phyloP scores from a whole-genome alignment of 176 grass and related monocot species.

The Oryza rufipogon region DNA sequence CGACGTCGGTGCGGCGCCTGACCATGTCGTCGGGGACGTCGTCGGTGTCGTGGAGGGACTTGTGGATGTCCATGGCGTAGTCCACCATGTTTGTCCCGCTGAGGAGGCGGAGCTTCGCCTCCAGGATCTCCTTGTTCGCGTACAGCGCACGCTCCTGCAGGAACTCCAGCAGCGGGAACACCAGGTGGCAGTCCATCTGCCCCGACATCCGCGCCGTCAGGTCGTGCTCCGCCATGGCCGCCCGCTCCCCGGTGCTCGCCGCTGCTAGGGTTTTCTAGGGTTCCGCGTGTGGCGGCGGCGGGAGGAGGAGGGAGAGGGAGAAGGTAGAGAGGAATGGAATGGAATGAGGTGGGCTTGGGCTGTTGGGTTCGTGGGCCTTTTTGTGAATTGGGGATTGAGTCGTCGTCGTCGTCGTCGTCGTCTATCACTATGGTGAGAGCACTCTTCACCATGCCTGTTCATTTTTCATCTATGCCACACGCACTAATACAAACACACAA shows the following conservation, averaged over 20 bases:
- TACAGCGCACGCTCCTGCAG: constrained; percentile 79
- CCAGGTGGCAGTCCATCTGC: constrained; percentile 76
- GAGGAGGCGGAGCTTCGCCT: constrained; percentile 89
- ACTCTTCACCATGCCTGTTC: no score
- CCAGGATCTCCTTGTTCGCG: constrained; percentile 70
- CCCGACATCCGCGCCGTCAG: constrained; percentile 65
- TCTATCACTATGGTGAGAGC: no score
- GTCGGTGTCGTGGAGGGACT: constrained; percentile 78
- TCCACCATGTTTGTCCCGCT: constrained; percentile 98
- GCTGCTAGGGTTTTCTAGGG: constrained; percentile 41
- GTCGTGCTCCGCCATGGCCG: constrained; percentile 62
- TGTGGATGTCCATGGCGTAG: constrained; percentile 98
- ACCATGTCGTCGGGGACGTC: constrained; percentile 85
- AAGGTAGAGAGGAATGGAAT: no score
- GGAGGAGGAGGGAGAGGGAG: neutral
- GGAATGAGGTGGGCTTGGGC: no score
- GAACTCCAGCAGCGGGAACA: constrained; percentile 85
- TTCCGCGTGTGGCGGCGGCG: constrained; percentile 17
- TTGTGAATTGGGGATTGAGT: no score
- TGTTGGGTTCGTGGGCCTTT: neutral
- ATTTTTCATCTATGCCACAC: no score
- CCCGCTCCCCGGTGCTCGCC: constrained; percentile 46
- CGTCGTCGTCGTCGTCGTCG: no score
- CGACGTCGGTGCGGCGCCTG: constrained; percentile 74
- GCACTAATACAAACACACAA: no score